Percentiles rank a stretch among this genome's conserved stretches.
Conservation (phyloP, 2,329 filamentous ascomycete genomes). For the Penicillium olsonii region DNA sequence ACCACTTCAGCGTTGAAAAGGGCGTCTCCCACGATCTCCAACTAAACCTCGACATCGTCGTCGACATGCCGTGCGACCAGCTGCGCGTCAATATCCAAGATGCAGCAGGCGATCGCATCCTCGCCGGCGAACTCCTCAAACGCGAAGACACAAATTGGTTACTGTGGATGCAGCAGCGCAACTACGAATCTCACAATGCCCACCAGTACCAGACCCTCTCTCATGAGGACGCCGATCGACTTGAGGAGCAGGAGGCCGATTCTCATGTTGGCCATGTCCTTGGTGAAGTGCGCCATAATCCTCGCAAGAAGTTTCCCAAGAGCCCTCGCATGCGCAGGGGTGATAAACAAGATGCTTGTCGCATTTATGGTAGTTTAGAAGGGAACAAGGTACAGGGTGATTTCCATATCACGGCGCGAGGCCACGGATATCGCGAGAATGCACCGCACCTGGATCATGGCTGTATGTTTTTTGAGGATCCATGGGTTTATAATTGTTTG, state of each 20-base stretch:
- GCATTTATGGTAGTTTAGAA: slow-evolving; percentile 85
- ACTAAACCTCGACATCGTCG: slow-evolving; percentile 92
- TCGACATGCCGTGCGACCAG: slow-evolving; percentile 82
- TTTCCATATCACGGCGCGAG: slow-evolving; percentile 94
- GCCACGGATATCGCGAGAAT: slow-evolving; percentile 87
- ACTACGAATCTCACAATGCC: slow-evolving; percentile 58
- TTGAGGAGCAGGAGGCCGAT: slow-evolving; percentile 60
- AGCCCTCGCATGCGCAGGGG: slow-evolving; percentile 66
- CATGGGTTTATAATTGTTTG: neutral
- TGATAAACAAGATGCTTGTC: slow-evolving; percentile 71
- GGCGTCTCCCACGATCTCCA: slow-evolving; percentile 84
- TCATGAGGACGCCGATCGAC: slow-evolving; percentile 62
- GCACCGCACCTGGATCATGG: slow-evolving; percentile 79
- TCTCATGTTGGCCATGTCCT: slow-evolving; percentile 92
- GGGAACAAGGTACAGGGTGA: slow-evolving; percentile 97
- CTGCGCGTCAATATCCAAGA: slow-evolving; percentile 98
- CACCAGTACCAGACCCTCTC: slow-evolving; percentile 57
- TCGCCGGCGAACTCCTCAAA: slow-evolving; percentile 72
- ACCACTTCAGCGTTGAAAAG: slow-evolving; percentile 93
- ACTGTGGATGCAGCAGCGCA: slow-evolving; percentile 75
- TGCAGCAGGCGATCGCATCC: slow-evolving; percentile 85
- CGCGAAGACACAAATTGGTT: slow-evolving; percentile 78
- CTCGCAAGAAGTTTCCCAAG: slow-evolving; percentile 66
- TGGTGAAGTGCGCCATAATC: slow-evolving; percentile 67
- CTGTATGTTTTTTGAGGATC: slow-evolving; percentile 55